These are phyloP conservation scores for Bonia amplexicaulis DNA, from an alignment of 176 grass and related monocot genomes.

Conservation along the genomic window DNA sequence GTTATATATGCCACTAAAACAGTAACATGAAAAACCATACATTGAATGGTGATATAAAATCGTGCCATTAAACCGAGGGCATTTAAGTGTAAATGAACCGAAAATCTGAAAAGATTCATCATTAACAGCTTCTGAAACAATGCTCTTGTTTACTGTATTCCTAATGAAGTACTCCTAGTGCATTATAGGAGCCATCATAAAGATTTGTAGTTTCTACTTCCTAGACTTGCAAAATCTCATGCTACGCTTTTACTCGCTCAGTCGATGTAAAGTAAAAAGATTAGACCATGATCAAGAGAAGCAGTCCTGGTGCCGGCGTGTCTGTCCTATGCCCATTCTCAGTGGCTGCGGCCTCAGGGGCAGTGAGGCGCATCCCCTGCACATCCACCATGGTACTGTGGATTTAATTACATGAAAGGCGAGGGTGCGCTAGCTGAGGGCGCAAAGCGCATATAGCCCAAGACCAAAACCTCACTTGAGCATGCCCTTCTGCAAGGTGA, in stretches of 20 bases:
- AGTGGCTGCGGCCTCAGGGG: no score
- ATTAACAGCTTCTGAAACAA: not conserved
- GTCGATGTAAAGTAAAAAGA: not conserved
- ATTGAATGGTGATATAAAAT: not conserved
- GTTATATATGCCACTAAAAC: not conserved
- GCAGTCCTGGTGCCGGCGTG: no score
- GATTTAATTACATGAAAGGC: not conserved
- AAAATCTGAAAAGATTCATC: not conserved
- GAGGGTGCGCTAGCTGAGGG: not conserved
- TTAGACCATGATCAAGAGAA: not conserved
- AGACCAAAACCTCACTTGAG: constrained; percentile 21
- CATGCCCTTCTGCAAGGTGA: not conserved
- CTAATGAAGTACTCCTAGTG: not conserved
- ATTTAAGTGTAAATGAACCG: not conserved
- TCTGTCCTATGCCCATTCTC: no score
- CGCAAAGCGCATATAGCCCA: not conserved
- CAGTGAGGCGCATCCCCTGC: no score
- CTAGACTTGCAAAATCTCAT: not conserved
- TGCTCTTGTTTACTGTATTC: not conserved
- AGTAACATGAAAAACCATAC: not conserved
- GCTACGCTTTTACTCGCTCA: not conserved
- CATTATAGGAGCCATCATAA: not conserved
- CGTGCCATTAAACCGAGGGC: not conserved
- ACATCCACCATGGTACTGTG: not conserved
- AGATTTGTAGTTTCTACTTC: not conserved